Evolutionary conservation across 2,329 filamentous ascomycete genomes (phyloP), one percentile per base, ranked within the genome.

Genomic region (Cytospora chrysosperma): DNA sequence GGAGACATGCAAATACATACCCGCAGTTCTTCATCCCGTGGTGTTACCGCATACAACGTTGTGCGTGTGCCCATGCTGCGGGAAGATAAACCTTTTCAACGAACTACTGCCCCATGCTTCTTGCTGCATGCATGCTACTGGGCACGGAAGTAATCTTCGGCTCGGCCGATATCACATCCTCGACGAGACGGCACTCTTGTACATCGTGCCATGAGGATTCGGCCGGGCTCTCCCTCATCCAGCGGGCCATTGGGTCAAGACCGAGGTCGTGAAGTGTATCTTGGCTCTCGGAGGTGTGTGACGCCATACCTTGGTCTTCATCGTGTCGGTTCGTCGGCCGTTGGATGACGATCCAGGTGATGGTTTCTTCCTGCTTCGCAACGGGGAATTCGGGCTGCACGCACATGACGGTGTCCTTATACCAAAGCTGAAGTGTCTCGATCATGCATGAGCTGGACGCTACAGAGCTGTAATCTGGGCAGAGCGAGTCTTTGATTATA

Each of bases 71-170:
- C 43, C 43, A 19, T 28, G 30, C 43, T 37, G 10, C 17, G 47
- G 28, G 19, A 27, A 13, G n/a, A 47, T 4, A 6, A n/a, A 4
- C 4, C 21, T 21, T 24, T 59, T 26, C 40, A n/a, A 43, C 17
- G 40, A 6, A 12, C 51, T 13, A 17, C n/a, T 21, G 28, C 21
- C 32, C 49, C 7, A 7, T 15, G n/a, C n/a, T 53, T 30, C 24
- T 52, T n/a, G 47, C 43, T 55, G 5, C 55, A 51, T 7, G 51
- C 4, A 56, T 65, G 53, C 9, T 15, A 56, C 59, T 63, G 3
- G 13, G 17, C 13, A 24, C 21, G 26, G 59, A n/a, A 9, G 37
- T n/a, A 15, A 12, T 27, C 5, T n/a, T 47, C 5, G 30, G 15
- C 12, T 13, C 17, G 24, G 27, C 27, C 3, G 24, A 32, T 10